These are phyloP conservation scores for Diaporthe sp. DNA, from an alignment of 2,329 filamentous ascomycete species.

Conservation along the genomic window DNA sequence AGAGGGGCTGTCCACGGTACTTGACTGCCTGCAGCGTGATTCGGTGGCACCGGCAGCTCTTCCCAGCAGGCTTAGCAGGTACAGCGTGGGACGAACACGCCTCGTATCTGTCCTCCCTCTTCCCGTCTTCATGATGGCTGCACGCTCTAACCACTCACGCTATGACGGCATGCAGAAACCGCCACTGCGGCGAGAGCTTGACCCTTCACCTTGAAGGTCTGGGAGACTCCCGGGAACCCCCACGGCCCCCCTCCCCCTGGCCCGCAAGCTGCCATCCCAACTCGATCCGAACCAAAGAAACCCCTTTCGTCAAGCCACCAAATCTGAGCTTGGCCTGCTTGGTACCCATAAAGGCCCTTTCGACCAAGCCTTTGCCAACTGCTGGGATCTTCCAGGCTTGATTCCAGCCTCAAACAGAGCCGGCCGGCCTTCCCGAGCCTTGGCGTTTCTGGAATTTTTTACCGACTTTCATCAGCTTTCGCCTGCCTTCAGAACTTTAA, in stretches of 20 bases:
- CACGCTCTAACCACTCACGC: neutral
- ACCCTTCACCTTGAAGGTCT: neutral
- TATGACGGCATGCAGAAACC: neutral
- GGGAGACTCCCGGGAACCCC: neutral
- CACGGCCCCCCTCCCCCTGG: neutral
- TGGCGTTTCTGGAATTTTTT: neutral
- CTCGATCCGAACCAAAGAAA: constrained; percentile 2
- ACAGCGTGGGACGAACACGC: no score
- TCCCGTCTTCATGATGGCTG: neutral
- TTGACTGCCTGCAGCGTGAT: neutral
- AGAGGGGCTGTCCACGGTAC: neutral
- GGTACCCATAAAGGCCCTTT: neutral
- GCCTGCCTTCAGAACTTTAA: constrained; percentile 12
- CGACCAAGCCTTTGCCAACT: constrained; percentile 17
- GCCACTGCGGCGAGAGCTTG: neutral
- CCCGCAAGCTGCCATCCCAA: constrained; percentile 14
- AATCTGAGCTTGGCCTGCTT: constrained; percentile 11
- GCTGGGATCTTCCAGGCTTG: constrained; percentile 4
- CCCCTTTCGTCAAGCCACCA: constrained; percentile 22
- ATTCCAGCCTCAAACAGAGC: constrained; percentile 8
- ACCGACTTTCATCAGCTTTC: constrained; percentile 23
- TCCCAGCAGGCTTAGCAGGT: no score
- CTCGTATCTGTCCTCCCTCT: no score
- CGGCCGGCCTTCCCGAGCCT: constrained; percentile 7
- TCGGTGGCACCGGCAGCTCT: no score